These are phyloP conservation scores for Aspergillus incahuasiensis DNA, from an alignment of 495 filamentous ascomycete species.

Conservation along the genomic window DNA sequence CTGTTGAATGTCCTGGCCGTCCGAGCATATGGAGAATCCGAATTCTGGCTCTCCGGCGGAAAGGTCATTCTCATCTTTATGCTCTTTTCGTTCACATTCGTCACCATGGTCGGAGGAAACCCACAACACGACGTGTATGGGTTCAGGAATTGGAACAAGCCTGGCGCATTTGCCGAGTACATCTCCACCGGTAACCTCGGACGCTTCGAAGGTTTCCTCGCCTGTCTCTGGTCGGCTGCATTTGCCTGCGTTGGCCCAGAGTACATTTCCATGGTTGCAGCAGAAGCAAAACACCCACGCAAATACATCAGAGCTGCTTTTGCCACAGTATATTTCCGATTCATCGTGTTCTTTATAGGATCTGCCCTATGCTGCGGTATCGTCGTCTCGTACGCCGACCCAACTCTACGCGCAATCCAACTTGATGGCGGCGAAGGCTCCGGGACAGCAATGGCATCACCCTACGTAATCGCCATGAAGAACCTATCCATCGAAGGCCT, in stretches of 20 bases:
- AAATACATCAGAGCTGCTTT: constrained; percentile 49
- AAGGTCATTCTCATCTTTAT: constrained; percentile 66
- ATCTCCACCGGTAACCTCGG: not conserved
- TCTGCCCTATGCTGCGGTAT: constrained; percentile 64
- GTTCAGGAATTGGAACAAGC: constrained; percentile 53
- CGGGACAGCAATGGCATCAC: constrained; percentile 57
- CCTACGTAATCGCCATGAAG: constrained; percentile 57
- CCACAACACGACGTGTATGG: constrained; percentile 64
- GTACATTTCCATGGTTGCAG: constrained; percentile 74
- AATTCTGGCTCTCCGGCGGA: constrained; percentile 63
- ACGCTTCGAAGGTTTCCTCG: constrained; percentile 67
- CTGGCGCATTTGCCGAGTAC: constrained; percentile 25
- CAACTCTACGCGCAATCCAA: constrained; percentile 32
- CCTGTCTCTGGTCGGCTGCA: constrained; percentile 51
- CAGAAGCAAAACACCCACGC: constrained; percentile 69
- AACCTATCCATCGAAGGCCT: constrained; percentile 58
- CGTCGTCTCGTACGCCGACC: constrained; percentile 55
- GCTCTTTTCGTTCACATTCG: constrained; percentile 33
- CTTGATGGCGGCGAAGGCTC: constrained; percentile 28
- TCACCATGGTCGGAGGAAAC: constrained; percentile 69
- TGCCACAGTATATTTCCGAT: constrained; percentile 67
- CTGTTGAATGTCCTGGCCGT: constrained; percentile 42
- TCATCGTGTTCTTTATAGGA: constrained; percentile 69
- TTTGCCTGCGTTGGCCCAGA: constrained; percentile 54
- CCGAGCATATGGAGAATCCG: constrained; percentile 61